A percentile compares a stretch with the other conserved stretches of the same genome.
Evolutionary conservation across 257 asterid species (phyloP).

Genomic region (Fraxinus quadrangulata): DNA sequence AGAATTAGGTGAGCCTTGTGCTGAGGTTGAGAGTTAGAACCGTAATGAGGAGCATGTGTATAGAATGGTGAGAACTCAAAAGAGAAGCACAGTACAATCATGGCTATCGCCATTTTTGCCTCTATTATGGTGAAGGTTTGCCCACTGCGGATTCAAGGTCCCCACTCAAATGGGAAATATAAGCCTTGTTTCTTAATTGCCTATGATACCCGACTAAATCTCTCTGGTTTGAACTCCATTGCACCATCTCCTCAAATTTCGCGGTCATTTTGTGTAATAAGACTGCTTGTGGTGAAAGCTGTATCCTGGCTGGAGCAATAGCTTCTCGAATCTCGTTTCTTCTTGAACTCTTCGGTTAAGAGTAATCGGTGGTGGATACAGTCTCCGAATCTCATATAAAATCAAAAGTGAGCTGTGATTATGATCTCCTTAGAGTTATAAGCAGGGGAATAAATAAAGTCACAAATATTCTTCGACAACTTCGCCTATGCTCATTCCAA

Average conservation of each 20-base stretch:
- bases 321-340: slow-evolving; percentile 28
- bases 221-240: slow-evolving; percentile 37
- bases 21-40: slow-evolving; percentile 36
- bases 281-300: neutral
- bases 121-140: slow-evolving; percentile 38
- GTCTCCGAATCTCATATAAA: slow-evolving; percentile 32
- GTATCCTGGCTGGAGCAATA: slow-evolving; percentile 12
- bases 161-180: slow-evolving; percentile 51
- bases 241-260: slow-evolving; percentile 49
- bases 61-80: slow-evolving; percentile 45
- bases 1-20: slow-evolving; percentile 34
- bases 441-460: too few species aligned
- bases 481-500: slow-evolving; percentile 38
- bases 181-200: slow-evolving; percentile 29
- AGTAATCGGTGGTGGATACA: slow-evolving; percentile 26
- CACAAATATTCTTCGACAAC: slow-evolving; percentile 38
- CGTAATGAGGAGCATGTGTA: slow-evolving; percentile 32
- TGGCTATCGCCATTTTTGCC: slow-evolving; percentile 36
- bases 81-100: slow-evolving; percentile 44
- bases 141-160: slow-evolving; percentile 43
- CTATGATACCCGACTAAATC: slow-evolving; percentile 34
- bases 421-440: neutral
- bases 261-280: slow-evolving; percentile 25
- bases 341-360: slow-evolving; percentile 1
- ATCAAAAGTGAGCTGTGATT: slow-evolving; percentile 31